Percentiles rank a stretch among this genome's conserved stretches.
These are phyloP conservation scores for Cystobasidiaceae sp. DNA, from an alignment of 1,284 basidiomycete genomes.

Conservation along the genomic window DNA sequence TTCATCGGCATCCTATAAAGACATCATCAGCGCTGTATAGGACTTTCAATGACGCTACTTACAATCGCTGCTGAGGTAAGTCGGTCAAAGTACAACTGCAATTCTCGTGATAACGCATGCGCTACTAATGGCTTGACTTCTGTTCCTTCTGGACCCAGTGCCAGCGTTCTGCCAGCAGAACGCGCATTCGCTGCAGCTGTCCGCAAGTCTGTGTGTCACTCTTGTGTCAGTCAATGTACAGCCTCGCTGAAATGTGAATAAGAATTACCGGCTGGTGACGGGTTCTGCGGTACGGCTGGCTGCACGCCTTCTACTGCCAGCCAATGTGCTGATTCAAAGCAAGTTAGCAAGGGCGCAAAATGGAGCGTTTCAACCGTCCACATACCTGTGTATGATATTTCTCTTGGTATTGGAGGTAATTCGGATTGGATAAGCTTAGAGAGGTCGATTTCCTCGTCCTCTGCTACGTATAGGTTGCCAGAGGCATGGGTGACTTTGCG, in stretches of 20 bases:
- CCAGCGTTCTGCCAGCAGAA: background rate
- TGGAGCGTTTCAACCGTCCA: too few species aligned
- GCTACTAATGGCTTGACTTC: constrained; percentile 57
- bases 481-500: constrained; percentile 46
- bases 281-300: constrained; percentile 93
- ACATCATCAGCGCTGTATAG: constrained; percentile 31
- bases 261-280: constrained; percentile 54
- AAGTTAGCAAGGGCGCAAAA: background rate
- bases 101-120: constrained; percentile 85
- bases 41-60: too few species aligned
- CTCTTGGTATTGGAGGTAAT: constrained; percentile 68
- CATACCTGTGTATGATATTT: constrained; percentile 64
- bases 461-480: constrained; percentile 72
- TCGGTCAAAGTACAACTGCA: constrained; percentile 91
- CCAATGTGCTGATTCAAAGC: constrained; percentile 67
- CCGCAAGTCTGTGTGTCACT: constrained; percentile 32
- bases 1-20: constrained; percentile 45
- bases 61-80: constrained; percentile 80
- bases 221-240: background rate
- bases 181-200: constrained; percentile 24
- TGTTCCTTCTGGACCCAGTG: constrained; percentile 25
- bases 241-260: background rate
- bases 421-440: constrained; percentile 79
- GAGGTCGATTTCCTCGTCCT: constrained; percentile 97
- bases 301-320: constrained; percentile 96